These are phyloP conservation scores for Aspergillus sp. DNA, from an alignment of 2,329 filamentous ascomycete species.

Conservation along the genomic window DNA sequence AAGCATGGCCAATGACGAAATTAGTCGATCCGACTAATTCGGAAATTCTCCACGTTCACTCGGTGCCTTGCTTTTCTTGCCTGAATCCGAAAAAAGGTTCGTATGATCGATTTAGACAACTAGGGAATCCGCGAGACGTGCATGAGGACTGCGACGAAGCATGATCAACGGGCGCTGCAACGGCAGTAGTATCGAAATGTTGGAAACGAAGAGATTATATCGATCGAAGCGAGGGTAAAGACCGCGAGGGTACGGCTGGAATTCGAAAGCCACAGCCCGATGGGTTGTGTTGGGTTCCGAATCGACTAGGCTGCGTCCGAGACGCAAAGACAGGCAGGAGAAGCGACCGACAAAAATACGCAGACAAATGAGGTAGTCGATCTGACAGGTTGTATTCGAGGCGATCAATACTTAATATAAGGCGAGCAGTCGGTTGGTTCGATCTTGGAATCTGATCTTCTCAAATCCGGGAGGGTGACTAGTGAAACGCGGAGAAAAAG, in stretches of 20 bases:
- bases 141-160: constrained; percentile 15
- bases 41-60: not conserved
- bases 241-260: not conserved
- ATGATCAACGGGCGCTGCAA: constrained; percentile 20
- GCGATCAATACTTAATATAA: not conserved
- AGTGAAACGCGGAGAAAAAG: constrained; percentile 19
- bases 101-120: constrained; percentile 16
- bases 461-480: constrained; percentile 6
- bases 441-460: constrained; percentile 6
- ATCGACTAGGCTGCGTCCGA: constrained; percentile 10
- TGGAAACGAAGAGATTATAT: not conserved
- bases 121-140: constrained; percentile 11
- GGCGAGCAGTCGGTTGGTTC: constrained; percentile 4
- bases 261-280: constrained; percentile 8
- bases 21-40: not conserved
- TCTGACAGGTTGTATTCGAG: constrained; percentile 17
- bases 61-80: not conserved
- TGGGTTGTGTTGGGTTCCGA: constrained; percentile 14
- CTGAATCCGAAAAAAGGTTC: not conserved
- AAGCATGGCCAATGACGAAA: constrained; percentile 23
- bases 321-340: constrained; percentile 7
- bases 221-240: not conserved
- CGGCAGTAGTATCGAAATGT: constrained; percentile 5
- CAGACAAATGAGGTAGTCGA: constrained; percentile 12
- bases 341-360: not conserved